Evolutionary conservation across 2,329 filamentous ascomycete genomes (phyloP), one percentile per base, ranked within the genome.

Genomic region (Fonsecaea pugnacius): DNA sequence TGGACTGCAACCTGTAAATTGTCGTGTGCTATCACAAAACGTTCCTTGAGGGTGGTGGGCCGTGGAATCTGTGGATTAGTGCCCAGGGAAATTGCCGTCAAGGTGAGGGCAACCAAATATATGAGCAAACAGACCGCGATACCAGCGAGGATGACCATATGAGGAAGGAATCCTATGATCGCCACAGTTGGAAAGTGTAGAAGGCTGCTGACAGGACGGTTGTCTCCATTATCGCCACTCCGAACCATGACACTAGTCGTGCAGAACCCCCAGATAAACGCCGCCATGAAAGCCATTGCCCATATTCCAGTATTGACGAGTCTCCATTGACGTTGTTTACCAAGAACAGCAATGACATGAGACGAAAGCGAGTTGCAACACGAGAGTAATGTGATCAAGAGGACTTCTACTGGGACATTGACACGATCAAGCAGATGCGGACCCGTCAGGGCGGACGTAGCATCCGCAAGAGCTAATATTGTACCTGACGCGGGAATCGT

Each of bases 1-100:
- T 95, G 92, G 2, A 94, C 87, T 64, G 95, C 95, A 1, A 93
- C 93, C 77, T 97, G 93, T 83, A 98, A 89, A 70, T 98, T 98
- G 55, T 86, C 86, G 73, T 96, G 92, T 0, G 94, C 93, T 56
- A 85, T 82, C 1, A 78, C 74, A 30, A 96, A 80, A 53, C 92
- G 84, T 71, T 91, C 85, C 40, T 76, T 77, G 60, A 85, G 75
- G 1, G 82, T 81, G 32, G 79, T 71, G 3, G 78, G 76, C 18
- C 73, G 75, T 5, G 78, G 76, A 58, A 79, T 76, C 36, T 81
- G 82, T 5, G 81, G 78, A 9, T 88, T 87, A 6, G 70, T 69
- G 6, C 69, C 68, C 3, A 87, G 80, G 1, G 88, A 88, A 43
- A 91, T 75, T 0, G 91, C 89, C 0, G 92, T 94, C 5, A 97